A percentile compares a stretch with the other conserved stretches of the same genome.
Evolutionary conservation across 352 stramenopile genomes (phyloP).

Genomic region (Globisporangium rhizosaccharum): DNA sequence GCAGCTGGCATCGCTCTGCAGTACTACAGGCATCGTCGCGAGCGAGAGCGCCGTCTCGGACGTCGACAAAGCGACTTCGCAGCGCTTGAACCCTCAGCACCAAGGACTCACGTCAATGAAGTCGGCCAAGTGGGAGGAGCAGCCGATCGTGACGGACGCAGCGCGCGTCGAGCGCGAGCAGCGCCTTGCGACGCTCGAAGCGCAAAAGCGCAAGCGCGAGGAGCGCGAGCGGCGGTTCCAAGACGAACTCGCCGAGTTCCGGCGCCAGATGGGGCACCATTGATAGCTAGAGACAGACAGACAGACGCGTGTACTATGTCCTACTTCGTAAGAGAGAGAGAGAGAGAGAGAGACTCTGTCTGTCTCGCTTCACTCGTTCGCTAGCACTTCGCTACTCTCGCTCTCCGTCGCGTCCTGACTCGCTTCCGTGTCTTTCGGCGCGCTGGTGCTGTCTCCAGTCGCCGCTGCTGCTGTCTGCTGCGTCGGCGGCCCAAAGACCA

Average conservation of each 20-base stretch:
- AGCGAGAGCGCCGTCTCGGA: no score
- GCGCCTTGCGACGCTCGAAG: slow-evolving; percentile 16
- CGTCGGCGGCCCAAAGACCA: slow-evolving; percentile 32
- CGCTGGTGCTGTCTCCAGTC: background rate
- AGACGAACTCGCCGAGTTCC: slow-evolving; percentile 49
- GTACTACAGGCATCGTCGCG: background rate
- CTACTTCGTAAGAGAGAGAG: background rate
- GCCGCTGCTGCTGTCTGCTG: background rate
- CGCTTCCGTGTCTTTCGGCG: background rate
- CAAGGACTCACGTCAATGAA: background rate
- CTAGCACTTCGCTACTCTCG: slow-evolving; percentile 4
- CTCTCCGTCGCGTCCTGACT: slow-evolving; percentile 2
- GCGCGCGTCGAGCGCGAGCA: slow-evolving; percentile 24
- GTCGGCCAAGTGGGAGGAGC: slow-evolving; percentile 36
- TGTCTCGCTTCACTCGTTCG: background rate
- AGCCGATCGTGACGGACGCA: slow-evolving; percentile 40
- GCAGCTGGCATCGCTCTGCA: background rate
- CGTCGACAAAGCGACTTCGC: no score
- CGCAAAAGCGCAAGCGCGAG: slow-evolving; percentile 22
- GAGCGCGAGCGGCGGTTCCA: slow-evolving; percentile 50
- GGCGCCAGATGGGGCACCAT: slow-evolving; percentile 13
- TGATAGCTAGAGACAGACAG: background rate
- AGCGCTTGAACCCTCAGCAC: no score
- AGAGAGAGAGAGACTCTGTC: no score
- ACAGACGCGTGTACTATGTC: background rate